Evolutionary conservation across 345 rosid genomes (phyloP).

Genomic region (Excoecaria agallocha): DNA sequence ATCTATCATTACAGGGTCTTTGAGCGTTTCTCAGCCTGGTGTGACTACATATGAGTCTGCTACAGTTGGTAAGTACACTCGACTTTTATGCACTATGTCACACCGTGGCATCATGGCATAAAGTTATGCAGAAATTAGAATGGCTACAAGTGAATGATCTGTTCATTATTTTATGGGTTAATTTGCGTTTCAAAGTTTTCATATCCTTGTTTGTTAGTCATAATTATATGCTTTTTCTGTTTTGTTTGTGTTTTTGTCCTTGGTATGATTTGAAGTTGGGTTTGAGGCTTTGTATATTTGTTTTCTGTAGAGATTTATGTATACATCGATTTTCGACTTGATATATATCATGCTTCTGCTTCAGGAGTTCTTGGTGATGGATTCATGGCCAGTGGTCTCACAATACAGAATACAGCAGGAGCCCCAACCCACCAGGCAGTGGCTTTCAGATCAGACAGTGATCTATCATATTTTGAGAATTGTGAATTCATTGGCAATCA

Average conservation of each 20-base stretch:
- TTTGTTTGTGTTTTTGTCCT: not conserved
- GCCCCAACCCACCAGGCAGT: constrained; percentile 87
- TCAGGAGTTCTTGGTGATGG: constrained; percentile 90
- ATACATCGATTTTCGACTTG: not conserved
- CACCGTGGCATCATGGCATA: too few relatives aligned
- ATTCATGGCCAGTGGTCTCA: constrained; percentile 85
- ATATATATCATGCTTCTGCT: not conserved
- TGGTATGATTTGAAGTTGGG: not conserved
- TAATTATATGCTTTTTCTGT: too few relatives aligned
- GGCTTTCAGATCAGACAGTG: constrained; percentile 87
- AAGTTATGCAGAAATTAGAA: not conserved
- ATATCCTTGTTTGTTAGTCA: too few relatives aligned
- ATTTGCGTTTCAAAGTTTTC: too few relatives aligned
- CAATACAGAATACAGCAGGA: constrained; percentile 82
- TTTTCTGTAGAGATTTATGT: not conserved
- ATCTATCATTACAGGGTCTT: constrained; percentile 67
- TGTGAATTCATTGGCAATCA: constrained; percentile 91
- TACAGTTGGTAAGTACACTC: constrained; percentile 57
- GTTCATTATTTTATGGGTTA: not conserved
- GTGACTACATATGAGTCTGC: constrained; percentile 71
- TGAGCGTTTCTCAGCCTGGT: constrained; percentile 54
- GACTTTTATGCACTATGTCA: too few relatives aligned
- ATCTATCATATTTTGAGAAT: constrained; percentile 63
- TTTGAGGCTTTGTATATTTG: not conserved
- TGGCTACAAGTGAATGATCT: not conserved